Percentiles rank a stretch among this genome's conserved stretches.
phyloP scores from a whole-genome alignment of 2,329 filamentous ascomycete genomes.

The Laburnicola sp. region DNA sequence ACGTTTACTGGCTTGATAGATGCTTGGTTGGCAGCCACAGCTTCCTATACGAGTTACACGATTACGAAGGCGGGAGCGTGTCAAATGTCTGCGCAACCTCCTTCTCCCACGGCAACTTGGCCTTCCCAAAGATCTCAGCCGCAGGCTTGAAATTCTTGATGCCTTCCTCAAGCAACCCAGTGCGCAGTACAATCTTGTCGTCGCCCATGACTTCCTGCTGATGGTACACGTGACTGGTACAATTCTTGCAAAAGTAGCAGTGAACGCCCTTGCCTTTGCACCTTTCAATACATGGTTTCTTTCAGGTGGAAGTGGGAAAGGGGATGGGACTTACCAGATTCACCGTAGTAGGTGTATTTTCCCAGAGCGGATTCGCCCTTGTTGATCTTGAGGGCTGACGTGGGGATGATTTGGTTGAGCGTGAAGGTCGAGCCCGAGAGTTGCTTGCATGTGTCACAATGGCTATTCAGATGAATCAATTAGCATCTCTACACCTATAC shows the following conservation, averaged over 20 bases:
- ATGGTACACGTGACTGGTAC: slow-evolving; percentile 60
- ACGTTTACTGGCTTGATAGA: too few relatives aligned
- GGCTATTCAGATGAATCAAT: slow-evolving; percentile 41
- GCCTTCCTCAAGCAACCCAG: slow-evolving; percentile 52
- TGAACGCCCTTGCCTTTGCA: slow-evolving; percentile 55
- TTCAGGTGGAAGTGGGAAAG: neutral
- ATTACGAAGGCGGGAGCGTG: slow-evolving; percentile 47
- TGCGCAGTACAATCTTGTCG: slow-evolving; percentile 58
- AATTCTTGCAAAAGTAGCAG: slow-evolving; percentile 63
- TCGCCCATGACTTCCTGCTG: slow-evolving; percentile 56
- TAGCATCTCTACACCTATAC: too few relatives aligned
- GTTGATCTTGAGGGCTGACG: slow-evolving; percentile 55
- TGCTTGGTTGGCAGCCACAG: too few relatives aligned
- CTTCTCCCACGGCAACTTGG: slow-evolving; percentile 56
- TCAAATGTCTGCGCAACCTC: slow-evolving; percentile 54
- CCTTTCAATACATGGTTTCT: neutral
- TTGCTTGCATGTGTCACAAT: slow-evolving; percentile 61
- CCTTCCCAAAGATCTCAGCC: slow-evolving; percentile 61
- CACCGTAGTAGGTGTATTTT: slow-evolving; percentile 60
- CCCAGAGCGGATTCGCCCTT: slow-evolving; percentile 53
- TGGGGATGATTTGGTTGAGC: slow-evolving; percentile 59
- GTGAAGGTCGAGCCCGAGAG: slow-evolving; percentile 57
- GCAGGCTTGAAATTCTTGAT: slow-evolving; percentile 53
- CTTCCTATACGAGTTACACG: neutral
- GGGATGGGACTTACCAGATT: slow-evolving; percentile 49